These are phyloP conservation scores for Solanum medicagineum DNA, from an alignment of 257 asterid species.

Conservation along the genomic window DNA sequence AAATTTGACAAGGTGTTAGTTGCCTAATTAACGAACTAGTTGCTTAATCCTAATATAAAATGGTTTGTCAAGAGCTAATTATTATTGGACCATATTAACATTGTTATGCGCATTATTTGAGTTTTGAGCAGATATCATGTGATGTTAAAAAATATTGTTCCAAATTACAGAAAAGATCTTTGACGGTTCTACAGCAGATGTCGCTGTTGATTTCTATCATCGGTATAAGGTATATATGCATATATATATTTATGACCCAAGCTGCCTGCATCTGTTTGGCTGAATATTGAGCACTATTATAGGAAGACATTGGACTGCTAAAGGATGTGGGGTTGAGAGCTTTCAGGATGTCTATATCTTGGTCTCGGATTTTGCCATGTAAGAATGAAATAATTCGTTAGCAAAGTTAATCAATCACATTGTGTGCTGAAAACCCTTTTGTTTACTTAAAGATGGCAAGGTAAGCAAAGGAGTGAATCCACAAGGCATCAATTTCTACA, in stretches of 20 bases:
- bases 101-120: background rate
- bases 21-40: background rate
- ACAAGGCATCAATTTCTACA: slow-evolving; percentile 27
- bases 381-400: background rate
- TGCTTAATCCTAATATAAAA: background rate
- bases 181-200: slow-evolving; percentile 13
- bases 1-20: background rate
- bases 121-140: too few relatives aligned
- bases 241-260: background rate
- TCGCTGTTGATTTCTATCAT: slow-evolving; percentile 20
- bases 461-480: slow-evolving; percentile 14
- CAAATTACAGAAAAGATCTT: slow-evolving; percentile 12
- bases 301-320: slow-evolving; percentile 8
- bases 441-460: slow-evolving; percentile 19
- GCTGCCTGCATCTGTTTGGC: background rate
- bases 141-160: background rate
- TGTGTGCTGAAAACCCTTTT: background rate
- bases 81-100: background rate
- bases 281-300: background rate
- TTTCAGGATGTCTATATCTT: slow-evolving; percentile 24
- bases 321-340: slow-evolving; percentile 4
- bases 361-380: slow-evolving; percentile 31
- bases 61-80: background rate
- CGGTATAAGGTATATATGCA: slow-evolving; percentile 11
- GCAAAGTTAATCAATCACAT: too few relatives aligned